Conservation (phyloP, 2,329 filamentous ascomycete species). For the Colletotrichum sp. region DNA sequence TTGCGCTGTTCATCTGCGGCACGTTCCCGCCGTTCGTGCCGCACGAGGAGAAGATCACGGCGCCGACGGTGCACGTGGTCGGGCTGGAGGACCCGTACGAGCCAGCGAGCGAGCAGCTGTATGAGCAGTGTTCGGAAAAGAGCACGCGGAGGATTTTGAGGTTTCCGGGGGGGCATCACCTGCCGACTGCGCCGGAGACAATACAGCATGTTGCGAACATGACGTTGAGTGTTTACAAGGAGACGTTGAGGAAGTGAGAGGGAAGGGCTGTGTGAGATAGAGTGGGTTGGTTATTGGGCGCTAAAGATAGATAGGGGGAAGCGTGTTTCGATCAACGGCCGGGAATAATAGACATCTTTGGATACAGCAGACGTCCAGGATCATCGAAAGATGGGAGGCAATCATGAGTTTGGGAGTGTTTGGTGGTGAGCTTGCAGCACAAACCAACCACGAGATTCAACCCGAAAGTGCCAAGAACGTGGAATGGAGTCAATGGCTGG, state of each 20-base stretch:
- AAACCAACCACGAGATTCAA: neutral
- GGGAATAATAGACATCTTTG: neutral
- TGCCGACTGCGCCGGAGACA: constrained; percentile 7
- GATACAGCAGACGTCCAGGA: neutral
- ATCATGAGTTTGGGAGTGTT: neutral
- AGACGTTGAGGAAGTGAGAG: neutral
- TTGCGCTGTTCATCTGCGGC: constrained; percentile 14
- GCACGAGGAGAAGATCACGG: neutral
- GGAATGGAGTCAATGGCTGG: neutral
- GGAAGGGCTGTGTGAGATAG: neutral
- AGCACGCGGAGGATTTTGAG: constrained; percentile 2
- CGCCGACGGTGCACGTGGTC: constrained; percentile 10
- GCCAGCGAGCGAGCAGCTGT: constrained; percentile 2
- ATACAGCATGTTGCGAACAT: constrained; percentile 1
- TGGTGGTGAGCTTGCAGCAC: neutral
- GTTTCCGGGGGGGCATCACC: constrained; percentile 4
- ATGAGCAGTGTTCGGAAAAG: neutral
- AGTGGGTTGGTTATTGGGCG: neutral
- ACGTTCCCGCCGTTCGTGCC: constrained; percentile 13
- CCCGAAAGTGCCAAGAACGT: neutral
- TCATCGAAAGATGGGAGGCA: neutral
- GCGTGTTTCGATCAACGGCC: neutral
- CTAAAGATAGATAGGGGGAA: neutral
- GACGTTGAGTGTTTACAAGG: constrained; percentile 2
- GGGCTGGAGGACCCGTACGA: constrained; percentile 7